Conservation (phyloP, 2,329 filamentous ascomycete species). For the Epichloe sibirici region DNA sequence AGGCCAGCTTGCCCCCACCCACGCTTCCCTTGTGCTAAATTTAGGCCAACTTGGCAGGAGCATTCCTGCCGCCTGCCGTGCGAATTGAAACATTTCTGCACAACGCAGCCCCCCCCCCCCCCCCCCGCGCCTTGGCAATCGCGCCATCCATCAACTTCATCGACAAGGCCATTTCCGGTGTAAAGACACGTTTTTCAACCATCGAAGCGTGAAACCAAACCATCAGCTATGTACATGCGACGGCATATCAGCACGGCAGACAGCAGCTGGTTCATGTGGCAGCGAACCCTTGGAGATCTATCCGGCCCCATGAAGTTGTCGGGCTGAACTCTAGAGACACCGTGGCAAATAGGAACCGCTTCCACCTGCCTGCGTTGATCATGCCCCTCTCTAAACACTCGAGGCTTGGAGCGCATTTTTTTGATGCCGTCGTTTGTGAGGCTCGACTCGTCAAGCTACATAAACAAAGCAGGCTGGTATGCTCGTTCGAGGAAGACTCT, state of each 20-base stretch:
- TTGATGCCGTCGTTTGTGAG: too few species aligned
- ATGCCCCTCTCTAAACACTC: not conserved
- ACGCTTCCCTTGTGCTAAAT: not conserved
- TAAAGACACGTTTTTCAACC: not conserved
- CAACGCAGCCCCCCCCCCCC: not conserved
- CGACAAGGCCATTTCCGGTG: constrained; percentile 1
- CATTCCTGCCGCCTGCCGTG: not conserved
- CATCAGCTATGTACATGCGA: not conserved
- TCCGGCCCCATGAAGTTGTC: too few species aligned
- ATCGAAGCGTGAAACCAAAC: not conserved
- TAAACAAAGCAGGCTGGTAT: too few species aligned
- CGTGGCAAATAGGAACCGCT: too few species aligned
- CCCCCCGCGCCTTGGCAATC: not conserved
- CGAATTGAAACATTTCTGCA: not conserved
- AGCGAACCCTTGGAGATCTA: too few species aligned
- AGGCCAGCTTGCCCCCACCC: not conserved
- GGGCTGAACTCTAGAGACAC: too few species aligned
- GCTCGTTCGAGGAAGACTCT: too few species aligned
- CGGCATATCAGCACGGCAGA: not conserved
- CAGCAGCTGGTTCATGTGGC: not conserved
- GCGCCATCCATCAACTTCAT: not conserved
- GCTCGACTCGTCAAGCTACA: too few species aligned
- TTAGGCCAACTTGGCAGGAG: not conserved
- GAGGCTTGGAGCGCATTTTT: too few species aligned
- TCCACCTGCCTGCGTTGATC: too few species aligned